Conservation (phyloP, 805 yeast species). For the Metschnikowia dekortorum region DNA sequence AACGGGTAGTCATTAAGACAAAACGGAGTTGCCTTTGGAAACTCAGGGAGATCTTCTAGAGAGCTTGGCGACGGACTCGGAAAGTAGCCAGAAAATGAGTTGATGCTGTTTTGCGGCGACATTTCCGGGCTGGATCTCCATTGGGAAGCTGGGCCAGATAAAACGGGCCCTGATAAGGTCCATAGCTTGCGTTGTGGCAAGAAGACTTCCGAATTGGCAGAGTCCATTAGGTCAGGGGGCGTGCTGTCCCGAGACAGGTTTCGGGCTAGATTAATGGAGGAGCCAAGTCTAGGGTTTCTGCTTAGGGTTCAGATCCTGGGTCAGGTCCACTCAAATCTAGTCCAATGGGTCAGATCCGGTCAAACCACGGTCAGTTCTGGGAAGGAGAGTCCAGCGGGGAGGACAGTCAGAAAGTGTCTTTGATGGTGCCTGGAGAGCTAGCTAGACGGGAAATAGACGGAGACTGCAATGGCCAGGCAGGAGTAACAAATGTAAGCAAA, state of each 20-base stretch:
- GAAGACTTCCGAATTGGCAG: background rate
- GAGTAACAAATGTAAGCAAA: background rate
- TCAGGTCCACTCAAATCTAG: too few relatives aligned
- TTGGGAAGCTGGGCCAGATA: background rate
- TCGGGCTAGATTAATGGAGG: too few relatives aligned
- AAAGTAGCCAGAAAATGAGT: background rate
- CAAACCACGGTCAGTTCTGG: too few relatives aligned
- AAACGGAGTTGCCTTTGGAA: background rate
- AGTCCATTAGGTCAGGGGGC: background rate
- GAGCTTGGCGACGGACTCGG: background rate
- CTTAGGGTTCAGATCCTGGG: too few relatives aligned
- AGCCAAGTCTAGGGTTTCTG: too few relatives aligned
- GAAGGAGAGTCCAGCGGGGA: too few relatives aligned
- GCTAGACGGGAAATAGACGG: too few relatives aligned
- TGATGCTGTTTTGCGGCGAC: background rate
- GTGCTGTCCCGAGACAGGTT: too few relatives aligned
- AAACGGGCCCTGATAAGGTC: background rate
- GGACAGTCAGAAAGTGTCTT: too few relatives aligned
- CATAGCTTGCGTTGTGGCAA: background rate
- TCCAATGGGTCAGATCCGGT: too few relatives aligned
- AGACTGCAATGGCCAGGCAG: too few relatives aligned
- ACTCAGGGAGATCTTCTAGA: background rate
- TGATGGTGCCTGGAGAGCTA: too few relatives aligned
- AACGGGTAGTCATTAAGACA: background rate
- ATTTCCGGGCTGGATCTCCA: background rate